Conservation (phyloP, 371 early-diverging fungal genomes). For the Ecytonucleospora hepatopenaei region DNA sequence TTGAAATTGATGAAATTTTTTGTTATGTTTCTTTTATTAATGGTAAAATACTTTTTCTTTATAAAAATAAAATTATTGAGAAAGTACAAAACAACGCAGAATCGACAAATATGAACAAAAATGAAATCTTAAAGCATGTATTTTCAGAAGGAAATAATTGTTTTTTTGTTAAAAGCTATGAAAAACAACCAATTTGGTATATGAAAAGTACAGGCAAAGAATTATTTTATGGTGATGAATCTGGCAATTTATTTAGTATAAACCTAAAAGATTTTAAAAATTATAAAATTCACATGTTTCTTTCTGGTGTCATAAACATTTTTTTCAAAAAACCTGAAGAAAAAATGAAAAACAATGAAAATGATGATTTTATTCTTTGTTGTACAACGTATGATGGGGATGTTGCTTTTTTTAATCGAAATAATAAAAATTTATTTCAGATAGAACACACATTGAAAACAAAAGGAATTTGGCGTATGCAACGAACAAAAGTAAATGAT, state of each 20-base stretch:
- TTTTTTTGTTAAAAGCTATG: too few relatives aligned
- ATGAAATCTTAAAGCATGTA: too few relatives aligned
- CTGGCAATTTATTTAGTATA: background rate
- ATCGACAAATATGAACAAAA: too few relatives aligned
- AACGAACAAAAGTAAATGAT: background rate
- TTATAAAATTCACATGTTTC: background rate
- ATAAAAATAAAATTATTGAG: too few relatives aligned
- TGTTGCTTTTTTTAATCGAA: background rate
- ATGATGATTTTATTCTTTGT: background rate
- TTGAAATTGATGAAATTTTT: too few relatives aligned
- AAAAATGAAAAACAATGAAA: too few relatives aligned
- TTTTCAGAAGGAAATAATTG: too few relatives aligned
- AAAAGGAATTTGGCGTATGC: background rate
- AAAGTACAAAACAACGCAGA: too few relatives aligned
- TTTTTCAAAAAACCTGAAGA: too few relatives aligned
- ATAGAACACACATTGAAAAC: background rate
- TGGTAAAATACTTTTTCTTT: too few relatives aligned
- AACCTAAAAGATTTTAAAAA: background rate
- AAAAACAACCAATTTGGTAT: background rate
- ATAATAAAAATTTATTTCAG: too few relatives aligned
- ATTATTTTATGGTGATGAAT: background rate
- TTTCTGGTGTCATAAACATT: background rate
- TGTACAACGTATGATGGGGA: background rate
- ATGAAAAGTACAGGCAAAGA: background rate
- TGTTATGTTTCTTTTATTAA: too few relatives aligned